These are phyloP conservation scores for Suhomyces pyralidae DNA, from an alignment of 805 yeast genomes.

Conservation along the genomic window DNA sequence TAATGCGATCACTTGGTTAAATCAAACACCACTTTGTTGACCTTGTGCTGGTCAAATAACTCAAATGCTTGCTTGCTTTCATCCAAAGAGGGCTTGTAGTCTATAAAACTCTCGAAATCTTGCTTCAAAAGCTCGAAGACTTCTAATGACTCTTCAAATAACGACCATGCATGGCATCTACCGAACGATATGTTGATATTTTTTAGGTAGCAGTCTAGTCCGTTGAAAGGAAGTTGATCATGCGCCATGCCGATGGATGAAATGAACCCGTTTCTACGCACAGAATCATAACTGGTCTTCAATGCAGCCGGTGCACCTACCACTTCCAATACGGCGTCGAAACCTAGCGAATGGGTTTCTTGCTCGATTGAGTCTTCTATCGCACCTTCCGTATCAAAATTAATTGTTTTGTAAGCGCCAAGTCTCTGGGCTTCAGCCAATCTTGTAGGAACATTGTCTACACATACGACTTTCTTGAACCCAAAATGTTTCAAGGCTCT, in stretches of 20 bases:
- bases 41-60: constrained; percentile 51
- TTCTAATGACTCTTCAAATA: constrained; percentile 50
- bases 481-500: constrained; percentile 44
- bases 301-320: constrained; percentile 57
- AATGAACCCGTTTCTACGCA: constrained; percentile 57
- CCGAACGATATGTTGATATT: constrained; percentile 59
- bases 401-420: constrained; percentile 49
- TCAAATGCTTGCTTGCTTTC: constrained; percentile 48
- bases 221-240: constrained; percentile 53
- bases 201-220: constrained; percentile 56
- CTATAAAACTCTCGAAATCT: constrained; percentile 52
- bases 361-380: constrained; percentile 26
- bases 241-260: constrained; percentile 61
- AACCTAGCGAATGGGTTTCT: constrained; percentile 48
- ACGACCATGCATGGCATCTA: constrained; percentile 58
- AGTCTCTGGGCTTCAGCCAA: constrained; percentile 41
- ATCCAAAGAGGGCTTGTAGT: constrained; percentile 41
- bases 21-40: constrained; percentile 53
- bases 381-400: constrained; percentile 37
- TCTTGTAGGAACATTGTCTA: constrained; percentile 49
- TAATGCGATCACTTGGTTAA: constrained; percentile 4
- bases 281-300: constrained; percentile 48
- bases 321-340: constrained; percentile 59
- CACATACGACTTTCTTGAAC: constrained; percentile 43
- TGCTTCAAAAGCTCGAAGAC: constrained; percentile 44